These are phyloP conservation scores for Toxicodendron radicans DNA, from an alignment of 345 rosid genomes.

Conservation along the genomic window DNA sequence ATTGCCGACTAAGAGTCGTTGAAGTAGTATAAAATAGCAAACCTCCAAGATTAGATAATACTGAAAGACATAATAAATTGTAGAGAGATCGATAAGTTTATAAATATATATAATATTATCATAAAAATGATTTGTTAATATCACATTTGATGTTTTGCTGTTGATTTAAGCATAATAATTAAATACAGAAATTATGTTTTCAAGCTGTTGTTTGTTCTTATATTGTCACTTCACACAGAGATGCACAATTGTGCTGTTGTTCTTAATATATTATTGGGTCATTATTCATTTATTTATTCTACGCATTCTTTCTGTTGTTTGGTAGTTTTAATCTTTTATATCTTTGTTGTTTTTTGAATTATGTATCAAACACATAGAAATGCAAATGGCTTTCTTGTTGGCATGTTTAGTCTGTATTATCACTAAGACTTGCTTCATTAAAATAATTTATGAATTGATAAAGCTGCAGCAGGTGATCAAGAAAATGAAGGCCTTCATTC, in stretches of 20 bases:
- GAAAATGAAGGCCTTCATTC: too few relatives aligned
- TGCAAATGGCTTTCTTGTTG: not conserved
- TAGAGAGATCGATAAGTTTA: not conserved
- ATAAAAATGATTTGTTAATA: too few relatives aligned
- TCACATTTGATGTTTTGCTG: slow-evolving; percentile 7
- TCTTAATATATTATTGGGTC: not conserved
- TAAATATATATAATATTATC: not conserved
- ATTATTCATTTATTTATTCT: not conserved
- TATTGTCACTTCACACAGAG: not conserved
- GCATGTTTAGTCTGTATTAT: not conserved
- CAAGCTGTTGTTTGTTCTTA: slow-evolving; percentile 4
- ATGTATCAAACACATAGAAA: not conserved
- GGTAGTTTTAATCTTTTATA: not conserved
- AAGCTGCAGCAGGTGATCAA: too few relatives aligned
- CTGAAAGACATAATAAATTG: not conserved
- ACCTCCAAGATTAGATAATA: slow-evolving; percentile 4
- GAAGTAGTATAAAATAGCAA: slow-evolving; percentile 13
- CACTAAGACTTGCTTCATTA: too few relatives aligned
- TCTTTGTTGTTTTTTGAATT: not conserved
- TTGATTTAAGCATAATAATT: not conserved
- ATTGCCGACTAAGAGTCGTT: slow-evolving; percentile 20
- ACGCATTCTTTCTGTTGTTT: slow-evolving; percentile 1
- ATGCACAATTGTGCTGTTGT: not conserved
- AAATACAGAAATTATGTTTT: not conserved
- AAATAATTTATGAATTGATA: too few relatives aligned